These are phyloP conservation scores for Lichtheimia hyalospora DNA, from an alignment of 371 early-diverging fungal genomes.

Conservation along the genomic window DNA sequence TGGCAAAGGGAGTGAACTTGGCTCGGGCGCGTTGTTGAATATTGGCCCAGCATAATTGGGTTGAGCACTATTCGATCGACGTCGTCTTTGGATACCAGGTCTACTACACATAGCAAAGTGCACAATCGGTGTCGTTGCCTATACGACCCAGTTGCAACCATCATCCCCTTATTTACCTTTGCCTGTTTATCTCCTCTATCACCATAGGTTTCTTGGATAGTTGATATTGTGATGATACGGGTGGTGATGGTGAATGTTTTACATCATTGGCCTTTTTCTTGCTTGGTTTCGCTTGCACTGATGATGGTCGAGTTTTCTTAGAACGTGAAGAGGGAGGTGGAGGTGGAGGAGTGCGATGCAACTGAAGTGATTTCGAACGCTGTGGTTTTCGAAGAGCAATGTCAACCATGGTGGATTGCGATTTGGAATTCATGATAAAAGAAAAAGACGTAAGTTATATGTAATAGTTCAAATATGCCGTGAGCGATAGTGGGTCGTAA, in stretches of 20 bases:
- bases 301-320: not conserved
- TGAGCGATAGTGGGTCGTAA: no score
- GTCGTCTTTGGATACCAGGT: constrained; percentile 7
- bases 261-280: not conserved
- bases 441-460: no score
- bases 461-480: no score
- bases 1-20: constrained; percentile 72
- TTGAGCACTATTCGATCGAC: constrained; percentile 13
- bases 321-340: not conserved
- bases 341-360: not conserved
- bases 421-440: not conserved
- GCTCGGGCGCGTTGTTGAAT: constrained; percentile 83
- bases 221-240: no score
- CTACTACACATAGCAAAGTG: not conserved
- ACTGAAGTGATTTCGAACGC: not conserved
- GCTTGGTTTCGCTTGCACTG: not conserved
- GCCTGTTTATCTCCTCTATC: not conserved
- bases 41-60: constrained; percentile 72
- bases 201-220: not conserved
- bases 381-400: not conserved
- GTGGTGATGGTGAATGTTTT: no score
- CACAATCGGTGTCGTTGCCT: not conserved
- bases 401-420: not conserved
- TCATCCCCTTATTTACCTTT: not conserved
- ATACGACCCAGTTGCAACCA: not conserved